Evolutionary conservation across 2,329 filamentous ascomycete species (phyloP), one percentile per base, ranked within the genome.

Genomic region (Neonectria hederae): DNA sequence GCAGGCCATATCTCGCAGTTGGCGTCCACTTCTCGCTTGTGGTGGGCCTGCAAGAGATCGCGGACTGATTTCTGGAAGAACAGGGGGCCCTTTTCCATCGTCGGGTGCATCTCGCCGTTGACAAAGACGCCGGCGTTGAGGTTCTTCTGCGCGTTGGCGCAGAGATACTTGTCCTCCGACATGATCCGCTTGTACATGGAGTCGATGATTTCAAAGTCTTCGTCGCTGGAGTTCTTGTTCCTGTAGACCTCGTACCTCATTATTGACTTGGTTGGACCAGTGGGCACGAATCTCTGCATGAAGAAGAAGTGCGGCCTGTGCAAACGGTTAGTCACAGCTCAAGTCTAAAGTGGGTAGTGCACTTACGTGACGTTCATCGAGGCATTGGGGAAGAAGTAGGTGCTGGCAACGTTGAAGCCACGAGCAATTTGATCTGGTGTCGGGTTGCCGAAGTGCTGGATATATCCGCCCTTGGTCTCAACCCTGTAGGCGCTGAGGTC

Each of bases 221-320:
- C 83, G 17, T 89, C 84, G n/a, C 81, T 82, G 4, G 87, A 84
- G 73, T 85, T 78, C 74, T 86, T 87, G 81, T 90, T 86, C 64
- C 86, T 82, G 80, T 83, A 90, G 54, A 90, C 84, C 72, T 90
- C 86, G 75, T 90, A 90, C 61, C 82, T 81, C 84, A 90, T 89
- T 42, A 80, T 78, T 2, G 84, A 85, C 45, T 77, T 82, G 38
- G 77, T 80, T 0, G 87, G 79, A 2, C 81, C 79, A 52, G 78
- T 82, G 13, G 88, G 88, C 13, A 90, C 80, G 76, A 89, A 89
- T 62, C 87, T 81, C 73, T 89, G 87, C 59, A 89, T 84, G 79
- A 88, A 87, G 77, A 90, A 85, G 76, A 89, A 89, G 76, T 89
- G 81, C n/a, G 85, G 83, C 14, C 84, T 86, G 9, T 1, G 19